Percentiles rank a stretch among this genome's conserved stretches.
Evolutionary conservation across 2,329 filamentous ascomycete species (phyloP).

Genomic region (Paecilomyces dactylethromorphus): DNA sequence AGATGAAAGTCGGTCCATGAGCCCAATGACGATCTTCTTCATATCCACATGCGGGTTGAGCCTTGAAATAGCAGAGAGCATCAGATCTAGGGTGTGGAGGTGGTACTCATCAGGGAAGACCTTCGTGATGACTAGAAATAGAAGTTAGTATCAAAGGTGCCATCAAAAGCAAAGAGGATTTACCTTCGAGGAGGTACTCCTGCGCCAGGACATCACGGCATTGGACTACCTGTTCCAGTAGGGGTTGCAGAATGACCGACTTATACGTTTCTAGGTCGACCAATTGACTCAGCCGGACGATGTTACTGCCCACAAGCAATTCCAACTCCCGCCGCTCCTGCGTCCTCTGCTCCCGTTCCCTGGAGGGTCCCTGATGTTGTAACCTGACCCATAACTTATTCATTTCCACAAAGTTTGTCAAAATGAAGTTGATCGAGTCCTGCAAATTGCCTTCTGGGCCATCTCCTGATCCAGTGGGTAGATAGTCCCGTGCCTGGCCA

Average conservation of each 20-base stretch:
- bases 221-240: conserved; percentile 95
- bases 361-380: conserved; percentile 94
- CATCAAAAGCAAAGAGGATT: neutral
- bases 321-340: conserved; percentile 94
- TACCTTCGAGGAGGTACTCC: conserved; percentile 85
- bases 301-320: conserved; percentile 89
- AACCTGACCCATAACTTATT: conserved; percentile 98
- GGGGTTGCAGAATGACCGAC: conserved; percentile 75
- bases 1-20: conserved; percentile 93
- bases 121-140: conserved; percentile 74
- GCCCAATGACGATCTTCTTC: conserved; percentile 93
- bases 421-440: conserved; percentile 94
- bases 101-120: conserved; percentile 99
- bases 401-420: conserved; percentile 99
- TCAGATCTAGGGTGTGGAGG: conserved; percentile 90
- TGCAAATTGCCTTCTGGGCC: conserved; percentile 93
- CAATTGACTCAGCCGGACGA: conserved; percentile 88
- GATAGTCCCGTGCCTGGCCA: conserved; percentile 83
- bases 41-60: conserved; percentile 96
- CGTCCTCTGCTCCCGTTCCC: conserved; percentile 86
- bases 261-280: conserved; percentile 95
- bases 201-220: conserved; percentile 95
- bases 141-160: conserved; percentile 17
- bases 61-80: conserved; percentile 85
- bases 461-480: conserved; percentile 75